These are phyloP conservation scores for Aegilops speltoides DNA, from an alignment of 176 grass and related monocot species.

Conservation along the genomic window DNA sequence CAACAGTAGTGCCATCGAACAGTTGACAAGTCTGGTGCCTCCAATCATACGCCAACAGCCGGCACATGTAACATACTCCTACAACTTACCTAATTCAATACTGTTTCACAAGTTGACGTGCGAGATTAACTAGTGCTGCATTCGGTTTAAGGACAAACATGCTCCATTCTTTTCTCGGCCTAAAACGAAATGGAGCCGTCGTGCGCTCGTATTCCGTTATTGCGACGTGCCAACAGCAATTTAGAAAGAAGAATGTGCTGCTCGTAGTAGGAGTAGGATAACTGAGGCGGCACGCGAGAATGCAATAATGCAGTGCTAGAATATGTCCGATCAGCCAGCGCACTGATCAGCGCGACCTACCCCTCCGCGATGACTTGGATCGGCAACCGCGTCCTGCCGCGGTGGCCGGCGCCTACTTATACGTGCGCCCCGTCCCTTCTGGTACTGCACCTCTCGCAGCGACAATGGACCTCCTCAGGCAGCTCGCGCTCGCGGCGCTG, in stretches of 20 bases:
- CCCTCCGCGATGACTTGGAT: too few relatives aligned
- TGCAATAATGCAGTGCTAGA: too few relatives aligned
- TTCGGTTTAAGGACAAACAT: background rate
- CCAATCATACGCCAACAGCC: background rate
- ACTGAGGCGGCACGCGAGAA: background rate
- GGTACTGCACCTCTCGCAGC: background rate
- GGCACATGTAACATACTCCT: too few relatives aligned
- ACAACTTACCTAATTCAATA: background rate
- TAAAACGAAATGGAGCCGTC: background rate
- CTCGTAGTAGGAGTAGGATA: background rate
- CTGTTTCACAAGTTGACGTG: background rate
- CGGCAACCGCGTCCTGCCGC: too few relatives aligned
- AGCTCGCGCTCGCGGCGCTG: background rate
- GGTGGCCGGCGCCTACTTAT: too few relatives aligned
- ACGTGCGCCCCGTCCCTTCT: too few relatives aligned
- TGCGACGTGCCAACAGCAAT: background rate
- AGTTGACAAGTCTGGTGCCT: too few relatives aligned
- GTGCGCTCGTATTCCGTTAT: background rate
- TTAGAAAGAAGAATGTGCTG: background rate
- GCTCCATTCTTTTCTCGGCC: background rate
- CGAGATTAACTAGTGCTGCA: background rate
- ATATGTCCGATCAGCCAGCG: background rate
- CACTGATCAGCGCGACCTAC: too few relatives aligned
- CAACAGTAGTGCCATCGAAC: too few relatives aligned
- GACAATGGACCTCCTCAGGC: background rate